These are phyloP conservation scores for Russula compacta DNA, from an alignment of 768 basidiomycete species.

Conservation along the genomic window DNA sequence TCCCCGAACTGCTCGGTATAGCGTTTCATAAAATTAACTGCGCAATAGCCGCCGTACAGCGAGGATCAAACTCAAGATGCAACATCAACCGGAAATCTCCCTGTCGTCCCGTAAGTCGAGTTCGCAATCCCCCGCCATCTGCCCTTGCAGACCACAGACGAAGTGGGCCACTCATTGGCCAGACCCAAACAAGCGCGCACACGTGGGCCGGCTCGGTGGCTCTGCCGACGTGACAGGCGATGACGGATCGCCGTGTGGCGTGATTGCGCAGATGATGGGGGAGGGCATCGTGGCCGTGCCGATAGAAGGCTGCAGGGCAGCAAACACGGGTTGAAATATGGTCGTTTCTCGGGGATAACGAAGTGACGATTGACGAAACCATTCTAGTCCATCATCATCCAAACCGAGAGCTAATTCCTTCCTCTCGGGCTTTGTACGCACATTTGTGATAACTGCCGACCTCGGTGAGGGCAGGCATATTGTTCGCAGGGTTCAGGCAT, in stretches of 20 bases:
- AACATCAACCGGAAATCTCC: neutral
- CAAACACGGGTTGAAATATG: neutral
- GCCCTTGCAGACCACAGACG: neutral
- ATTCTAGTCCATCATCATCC: too few relatives aligned
- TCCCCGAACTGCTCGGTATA: neutral
- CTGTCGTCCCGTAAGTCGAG: neutral
- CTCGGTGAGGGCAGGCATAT: too few relatives aligned
- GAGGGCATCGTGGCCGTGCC: neutral
- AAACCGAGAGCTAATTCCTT: too few relatives aligned
- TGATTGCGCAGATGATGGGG: conserved; percentile 9
- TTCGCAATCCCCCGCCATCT: neutral
- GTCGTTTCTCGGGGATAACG: neutral
- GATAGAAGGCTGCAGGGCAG: neutral
- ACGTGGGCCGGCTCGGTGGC: conserved; percentile 4
- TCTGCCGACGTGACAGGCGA: conserved; percentile 1
- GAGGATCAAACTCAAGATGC: conserved; percentile 6
- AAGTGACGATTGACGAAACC: neutral
- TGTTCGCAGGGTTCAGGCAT: too few relatives aligned
- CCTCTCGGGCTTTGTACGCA: too few relatives aligned
- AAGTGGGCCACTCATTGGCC: neutral
- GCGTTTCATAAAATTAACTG: neutral
- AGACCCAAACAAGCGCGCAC: neutral
- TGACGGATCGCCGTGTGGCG: conserved; percentile 16
- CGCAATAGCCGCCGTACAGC: neutral
- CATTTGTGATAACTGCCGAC: too few relatives aligned